Conservation (phyloP, 2,329 filamentous ascomycete genomes). For the Alternaria sp. region DNA sequence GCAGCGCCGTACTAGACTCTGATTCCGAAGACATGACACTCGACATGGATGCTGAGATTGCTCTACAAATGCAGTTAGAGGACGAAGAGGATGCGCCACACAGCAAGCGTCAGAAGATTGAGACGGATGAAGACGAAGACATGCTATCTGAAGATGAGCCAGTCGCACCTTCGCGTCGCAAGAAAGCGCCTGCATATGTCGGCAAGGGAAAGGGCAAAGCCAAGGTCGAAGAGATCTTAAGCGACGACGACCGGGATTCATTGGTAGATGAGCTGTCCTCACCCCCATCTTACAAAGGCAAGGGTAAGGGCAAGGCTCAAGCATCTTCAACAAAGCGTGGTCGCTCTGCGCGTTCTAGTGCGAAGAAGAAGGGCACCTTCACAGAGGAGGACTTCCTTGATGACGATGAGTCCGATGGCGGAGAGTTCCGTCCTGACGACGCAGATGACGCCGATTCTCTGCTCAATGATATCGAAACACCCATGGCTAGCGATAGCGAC, state of each 20-base stretch:
- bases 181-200: slow-evolving; percentile 16
- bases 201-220: slow-evolving; percentile 32
- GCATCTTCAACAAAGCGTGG: slow-evolving; percentile 20
- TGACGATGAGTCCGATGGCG: slow-evolving; percentile 36
- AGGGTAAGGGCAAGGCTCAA: slow-evolving; percentile 35
- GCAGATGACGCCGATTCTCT: slow-evolving; percentile 33
- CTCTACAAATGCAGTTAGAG: slow-evolving; percentile 65
- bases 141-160: slow-evolving; percentile 28
- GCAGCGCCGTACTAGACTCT: slow-evolving; percentile 30
- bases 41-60: slow-evolving; percentile 62
- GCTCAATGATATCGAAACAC: slow-evolving; percentile 27
- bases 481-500: slow-evolving; percentile 36
- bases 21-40: slow-evolving; percentile 44
- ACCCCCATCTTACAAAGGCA: slow-evolving; percentile 30
- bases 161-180: slow-evolving; percentile 18
- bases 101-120: slow-evolving; percentile 49
- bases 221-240: slow-evolving; percentile 12
- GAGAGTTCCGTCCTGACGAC: slow-evolving; percentile 40
- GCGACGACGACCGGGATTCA: slow-evolving; percentile 18
- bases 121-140: slow-evolving; percentile 42
- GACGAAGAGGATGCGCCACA: slow-evolving; percentile 56
- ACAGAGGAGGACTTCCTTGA: slow-evolving; percentile 28
- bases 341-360: slow-evolving; percentile 32
- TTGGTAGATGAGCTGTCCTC: slow-evolving; percentile 9
- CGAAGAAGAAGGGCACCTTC: slow-evolving; percentile 25